These are phyloP conservation scores for Acanthamoeba lenticulata DNA, from an alignment of 208 protist species.

Conservation along the genomic window DNA sequence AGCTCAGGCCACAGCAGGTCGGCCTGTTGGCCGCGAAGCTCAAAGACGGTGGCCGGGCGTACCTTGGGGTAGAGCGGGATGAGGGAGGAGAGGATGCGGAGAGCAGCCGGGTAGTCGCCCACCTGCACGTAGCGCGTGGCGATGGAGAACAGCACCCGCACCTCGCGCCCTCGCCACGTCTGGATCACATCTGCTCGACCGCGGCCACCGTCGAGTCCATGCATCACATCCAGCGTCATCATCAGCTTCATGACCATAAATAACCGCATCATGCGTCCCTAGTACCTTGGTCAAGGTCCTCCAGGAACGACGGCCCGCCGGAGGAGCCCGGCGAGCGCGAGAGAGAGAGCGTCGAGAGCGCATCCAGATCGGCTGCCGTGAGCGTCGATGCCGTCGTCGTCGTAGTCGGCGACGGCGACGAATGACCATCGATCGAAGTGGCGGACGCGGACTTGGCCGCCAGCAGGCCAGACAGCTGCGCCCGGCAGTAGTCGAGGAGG, in stretches of 20 bases:
- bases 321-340: neutral
- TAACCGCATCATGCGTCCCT: no score
- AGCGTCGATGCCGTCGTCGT: neutral
- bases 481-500: constrained; percentile 1
- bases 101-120: neutral
- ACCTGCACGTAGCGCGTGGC: constrained; percentile 10
- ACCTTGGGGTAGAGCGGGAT: neutral
- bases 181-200: neutral
- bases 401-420: no score
- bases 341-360: neutral
- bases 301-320: neutral
- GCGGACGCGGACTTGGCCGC: neutral
- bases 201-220: no score
- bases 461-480: neutral
- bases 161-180: constrained; percentile 47
- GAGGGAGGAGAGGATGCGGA: constrained; percentile 6
- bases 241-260: no score
- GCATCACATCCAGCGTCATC: no score
- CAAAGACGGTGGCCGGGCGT: neutral
- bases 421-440: neutral
- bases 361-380: neutral
- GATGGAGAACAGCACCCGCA: constrained; percentile 59
- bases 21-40: neutral
- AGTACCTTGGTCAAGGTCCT: constrained; percentile 36
- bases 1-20: neutral